Conservation (phyloP, 441 rosid species). For the Aquilaria agallochum region DNA sequence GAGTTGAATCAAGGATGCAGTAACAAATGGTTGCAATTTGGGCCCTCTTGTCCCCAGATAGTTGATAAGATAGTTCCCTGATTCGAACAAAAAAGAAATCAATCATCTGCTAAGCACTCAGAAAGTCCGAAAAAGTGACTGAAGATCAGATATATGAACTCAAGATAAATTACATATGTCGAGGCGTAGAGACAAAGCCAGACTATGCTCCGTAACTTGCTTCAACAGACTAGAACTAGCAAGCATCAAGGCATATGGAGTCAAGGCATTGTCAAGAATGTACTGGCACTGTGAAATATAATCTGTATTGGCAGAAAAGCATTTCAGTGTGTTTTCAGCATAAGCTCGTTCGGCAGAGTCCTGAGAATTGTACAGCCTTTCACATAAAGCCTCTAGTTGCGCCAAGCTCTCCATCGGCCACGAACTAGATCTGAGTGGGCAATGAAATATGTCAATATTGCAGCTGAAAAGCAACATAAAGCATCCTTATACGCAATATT, state of each 20-base stretch:
- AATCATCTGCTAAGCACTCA: not conserved
- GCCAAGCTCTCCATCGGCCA: slow-evolving; percentile 82
- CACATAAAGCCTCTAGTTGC: slow-evolving; percentile 94
- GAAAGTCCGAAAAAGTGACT: slow-evolving; percentile 14
- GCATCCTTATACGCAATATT: no score
- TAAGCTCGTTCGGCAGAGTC: slow-evolving; percentile 91
- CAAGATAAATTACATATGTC: slow-evolving; percentile 66
- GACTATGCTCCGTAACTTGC: slow-evolving; percentile 97
- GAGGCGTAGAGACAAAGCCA: slow-evolving; percentile 84
- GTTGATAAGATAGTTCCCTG: slow-evolving; percentile 78
- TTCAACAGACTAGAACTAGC: slow-evolving; percentile 97
- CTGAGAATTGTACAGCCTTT: slow-evolving; percentile 93
- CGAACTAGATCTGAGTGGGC: no score
- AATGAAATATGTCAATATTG: no score
- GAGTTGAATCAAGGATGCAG: slow-evolving; percentile 81
- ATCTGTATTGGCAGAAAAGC: slow-evolving; percentile 84
- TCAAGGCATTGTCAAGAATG: slow-evolving; percentile 95
- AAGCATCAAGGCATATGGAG: slow-evolving; percentile 97
- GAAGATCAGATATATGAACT: slow-evolving; percentile 2
- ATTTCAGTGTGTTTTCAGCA: slow-evolving; percentile 92
- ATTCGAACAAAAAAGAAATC: not conserved
- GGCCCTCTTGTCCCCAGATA: slow-evolving; percentile 97
- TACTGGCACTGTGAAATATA: slow-evolving; percentile 96
- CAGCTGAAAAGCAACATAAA: no score
- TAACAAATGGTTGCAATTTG: slow-evolving; percentile 77